Evolutionary conservation across 1,284 basidiomycete genomes (phyloP).

Genomic region (Phlebopus sp.): DNA sequence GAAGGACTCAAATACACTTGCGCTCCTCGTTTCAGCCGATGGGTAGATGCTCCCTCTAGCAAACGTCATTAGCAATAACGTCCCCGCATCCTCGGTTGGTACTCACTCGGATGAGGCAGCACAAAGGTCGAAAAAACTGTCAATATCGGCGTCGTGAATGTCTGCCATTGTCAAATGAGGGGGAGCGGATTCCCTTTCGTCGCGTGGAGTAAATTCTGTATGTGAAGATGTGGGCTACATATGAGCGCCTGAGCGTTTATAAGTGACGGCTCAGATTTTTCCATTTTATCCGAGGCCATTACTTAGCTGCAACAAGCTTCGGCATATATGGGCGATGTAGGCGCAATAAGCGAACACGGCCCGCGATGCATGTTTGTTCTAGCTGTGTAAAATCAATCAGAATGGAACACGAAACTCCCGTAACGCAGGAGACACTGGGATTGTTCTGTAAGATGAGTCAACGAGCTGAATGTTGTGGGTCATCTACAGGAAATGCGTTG

Average conservation of each 20-base stretch:
- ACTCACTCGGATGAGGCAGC: not conserved
- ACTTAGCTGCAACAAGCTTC: not conserved
- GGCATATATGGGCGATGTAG: not conserved
- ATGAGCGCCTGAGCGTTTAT: not conserved
- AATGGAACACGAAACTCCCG: not conserved
- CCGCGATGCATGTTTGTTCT: slow-evolving; percentile 2
- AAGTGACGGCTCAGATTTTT: not conserved
- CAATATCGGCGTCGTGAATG: not conserved
- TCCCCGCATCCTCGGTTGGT: not conserved
- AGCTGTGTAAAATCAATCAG: not conserved
- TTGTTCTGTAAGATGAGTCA: not conserved
- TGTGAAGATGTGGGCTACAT: not conserved
- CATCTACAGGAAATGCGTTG: not conserved
- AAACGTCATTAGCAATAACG: not conserved
- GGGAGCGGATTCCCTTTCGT: not conserved
- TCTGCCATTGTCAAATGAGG: not conserved
- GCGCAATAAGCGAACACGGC: not conserved
- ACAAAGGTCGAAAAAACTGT: not conserved
- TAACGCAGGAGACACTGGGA: not conserved
- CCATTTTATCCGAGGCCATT: not conserved
- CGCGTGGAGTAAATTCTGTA: not conserved
- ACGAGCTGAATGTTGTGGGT: not conserved
- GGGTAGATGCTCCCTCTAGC: not conserved
- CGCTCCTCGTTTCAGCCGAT: not conserved
- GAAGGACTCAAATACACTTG: not conserved